Conservation (phyloP, 2,329 filamentous ascomycete genomes). For the Teratosphaeria pseudoeucalypti region DNA sequence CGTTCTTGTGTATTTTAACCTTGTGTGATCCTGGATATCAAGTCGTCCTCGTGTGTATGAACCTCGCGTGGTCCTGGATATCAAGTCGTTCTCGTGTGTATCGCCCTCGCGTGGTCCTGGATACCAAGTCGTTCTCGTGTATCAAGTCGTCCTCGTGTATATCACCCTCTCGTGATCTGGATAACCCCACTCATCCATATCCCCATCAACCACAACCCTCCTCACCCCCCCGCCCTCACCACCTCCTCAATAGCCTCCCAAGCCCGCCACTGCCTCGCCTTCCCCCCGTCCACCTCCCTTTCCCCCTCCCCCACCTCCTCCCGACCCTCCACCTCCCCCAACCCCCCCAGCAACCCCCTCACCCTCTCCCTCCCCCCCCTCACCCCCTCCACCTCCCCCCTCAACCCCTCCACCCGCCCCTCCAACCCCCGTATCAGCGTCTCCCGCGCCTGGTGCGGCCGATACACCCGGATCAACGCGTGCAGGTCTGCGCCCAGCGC, state of each 20-base stretch:
- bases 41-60: too few relatives aligned
- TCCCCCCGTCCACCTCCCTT: slow-evolving; percentile 1
- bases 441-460: slow-evolving; percentile 85
- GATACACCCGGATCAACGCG: slow-evolving; percentile 86
- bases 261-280: slow-evolving; percentile 22
- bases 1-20: too few relatives aligned
- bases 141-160: too few relatives aligned
- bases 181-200: background rate
- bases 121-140: too few relatives aligned
- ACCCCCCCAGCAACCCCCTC: slow-evolving; percentile 58
- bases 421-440: slow-evolving; percentile 82
- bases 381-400: slow-evolving; percentile 60
- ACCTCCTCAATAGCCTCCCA: slow-evolving; percentile 29
- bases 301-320: background rate
- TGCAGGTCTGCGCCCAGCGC: slow-evolving; percentile 85
- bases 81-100: too few relatives aligned
- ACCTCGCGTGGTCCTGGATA: too few relatives aligned
- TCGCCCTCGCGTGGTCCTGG: too few relatives aligned
- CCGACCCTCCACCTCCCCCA: slow-evolving; percentile 33
- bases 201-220: background rate
- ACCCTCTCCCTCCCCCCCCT: slow-evolving; percentile 61
- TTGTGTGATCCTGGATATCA: too few relatives aligned
- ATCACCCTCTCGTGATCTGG: too few relatives aligned
- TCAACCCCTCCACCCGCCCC: slow-evolving; percentile 62
- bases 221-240: slow-evolving; percentile 14